Percentiles rank a stretch among this genome's conserved stretches.
Conservation (phyloP, 352 stramenopile genomes). For the Phytophthora boehmeriae region DNA sequence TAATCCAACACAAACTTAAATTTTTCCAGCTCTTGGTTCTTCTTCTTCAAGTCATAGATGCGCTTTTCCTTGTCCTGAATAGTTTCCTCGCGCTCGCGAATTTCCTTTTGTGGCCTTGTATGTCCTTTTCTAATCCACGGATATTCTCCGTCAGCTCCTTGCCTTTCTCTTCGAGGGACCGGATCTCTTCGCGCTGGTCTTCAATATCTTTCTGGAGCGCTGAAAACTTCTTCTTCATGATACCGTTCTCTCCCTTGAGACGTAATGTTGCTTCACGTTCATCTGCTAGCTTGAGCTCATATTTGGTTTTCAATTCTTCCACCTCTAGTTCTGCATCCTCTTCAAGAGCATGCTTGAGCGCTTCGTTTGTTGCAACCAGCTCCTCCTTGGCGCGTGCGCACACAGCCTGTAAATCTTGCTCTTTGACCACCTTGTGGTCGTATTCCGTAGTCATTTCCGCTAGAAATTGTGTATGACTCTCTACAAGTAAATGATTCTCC, state of each 20-base stretch:
- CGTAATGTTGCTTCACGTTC: conserved; percentile 92
- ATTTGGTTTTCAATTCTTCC: conserved; percentile 91
- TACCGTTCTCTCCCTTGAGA: conserved; percentile 96
- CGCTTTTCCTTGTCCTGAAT: conserved; percentile 97
- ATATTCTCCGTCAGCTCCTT: conserved; percentile 94
- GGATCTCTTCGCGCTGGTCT: conserved; percentile 95
- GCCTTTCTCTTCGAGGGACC: conserved; percentile 89
- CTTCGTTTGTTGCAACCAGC: conserved; percentile 89
- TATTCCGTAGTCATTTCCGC: conserved; percentile 93
- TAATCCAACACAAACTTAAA: conserved; percentile 98
- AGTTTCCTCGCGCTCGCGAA: conserved; percentile 92
- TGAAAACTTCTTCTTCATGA: conserved; percentile 97
- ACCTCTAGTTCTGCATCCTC: conserved; percentile 95
- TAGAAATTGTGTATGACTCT: conserved; percentile 87
- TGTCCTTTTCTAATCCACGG: conserved; percentile 92
- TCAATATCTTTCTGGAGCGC: conserved; percentile 95
- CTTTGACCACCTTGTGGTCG: conserved; percentile 86
- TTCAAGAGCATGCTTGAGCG: conserved; percentile 91
- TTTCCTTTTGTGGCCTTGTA: conserved; percentile 94
- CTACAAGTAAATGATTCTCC: conserved; percentile 78
- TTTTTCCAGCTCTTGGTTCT: conserved; percentile 97
- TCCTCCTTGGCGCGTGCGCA: conserved; percentile 67
- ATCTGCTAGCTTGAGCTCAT: conserved; percentile 90
- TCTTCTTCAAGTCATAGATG: conserved; percentile 98
- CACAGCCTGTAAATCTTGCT: conserved; percentile 78